phyloP scores from a whole-genome alignment of 2,329 filamentous ascomycete species.

The Beauveria brongniartii region DNA sequence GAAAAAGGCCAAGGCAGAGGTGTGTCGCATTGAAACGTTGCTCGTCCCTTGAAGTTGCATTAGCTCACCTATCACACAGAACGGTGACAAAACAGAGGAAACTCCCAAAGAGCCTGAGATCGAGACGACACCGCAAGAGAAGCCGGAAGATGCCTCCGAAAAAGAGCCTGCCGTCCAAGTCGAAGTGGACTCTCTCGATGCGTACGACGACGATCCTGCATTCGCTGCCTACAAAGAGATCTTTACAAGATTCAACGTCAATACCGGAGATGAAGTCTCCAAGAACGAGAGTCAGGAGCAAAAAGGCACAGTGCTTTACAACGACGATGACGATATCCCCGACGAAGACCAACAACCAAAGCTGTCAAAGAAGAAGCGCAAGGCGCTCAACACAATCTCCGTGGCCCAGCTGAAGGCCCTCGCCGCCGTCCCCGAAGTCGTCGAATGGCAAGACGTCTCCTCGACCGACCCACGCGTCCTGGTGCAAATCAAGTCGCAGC shows the following conservation, averaged over 20 bases:
- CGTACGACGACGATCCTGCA: slow-evolving; percentile 59
- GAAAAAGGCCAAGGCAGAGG: slow-evolving; percentile 59
- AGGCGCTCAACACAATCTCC: slow-evolving; percentile 83
- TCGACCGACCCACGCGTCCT: slow-evolving; percentile 82
- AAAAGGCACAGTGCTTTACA: slow-evolving; percentile 58
- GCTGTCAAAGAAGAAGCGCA: slow-evolving; percentile 90
- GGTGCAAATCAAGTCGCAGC: slow-evolving; percentile 88
- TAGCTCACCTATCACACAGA: not conserved
- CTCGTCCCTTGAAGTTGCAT: not conserved
- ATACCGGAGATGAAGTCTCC: slow-evolving; percentile 16
- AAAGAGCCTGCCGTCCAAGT: slow-evolving; percentile 28
- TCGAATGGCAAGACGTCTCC: slow-evolving; percentile 95
- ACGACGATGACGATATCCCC: slow-evolving; percentile 76
- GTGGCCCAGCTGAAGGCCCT: slow-evolving; percentile 92
- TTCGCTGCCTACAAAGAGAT: slow-evolving; percentile 79
- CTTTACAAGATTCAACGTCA: slow-evolving; percentile 67
- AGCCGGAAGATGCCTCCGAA: slow-evolving; percentile 35
- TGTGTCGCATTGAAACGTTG: slow-evolving; percentile 19
- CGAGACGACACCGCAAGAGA: slow-evolving; percentile 26
- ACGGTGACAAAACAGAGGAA: not conserved
- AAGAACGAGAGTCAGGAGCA: slow-evolving; percentile 54
- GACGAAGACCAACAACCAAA: slow-evolving; percentile 62
- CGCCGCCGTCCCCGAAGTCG: slow-evolving; percentile 83
- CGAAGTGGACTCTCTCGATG: slow-evolving; percentile 3
- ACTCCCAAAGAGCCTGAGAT: not conserved